Evolutionary conservation across 164 flowering plant genomes (phyloP).

Genomic region (Stephania cephalantha): DNA sequence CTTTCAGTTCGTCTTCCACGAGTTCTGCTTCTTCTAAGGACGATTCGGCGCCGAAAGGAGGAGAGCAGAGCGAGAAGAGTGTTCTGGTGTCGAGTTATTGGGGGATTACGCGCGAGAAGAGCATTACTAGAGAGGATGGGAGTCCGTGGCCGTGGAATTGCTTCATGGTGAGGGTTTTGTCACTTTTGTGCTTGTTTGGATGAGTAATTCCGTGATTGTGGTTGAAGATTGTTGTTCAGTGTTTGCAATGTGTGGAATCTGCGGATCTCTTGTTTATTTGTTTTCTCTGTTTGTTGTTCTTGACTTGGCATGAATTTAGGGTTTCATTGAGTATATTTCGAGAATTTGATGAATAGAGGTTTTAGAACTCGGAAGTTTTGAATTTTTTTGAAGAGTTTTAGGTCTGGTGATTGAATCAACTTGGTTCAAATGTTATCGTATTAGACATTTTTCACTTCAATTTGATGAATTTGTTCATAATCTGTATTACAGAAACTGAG

Average conservation of each 20-base stretch:
- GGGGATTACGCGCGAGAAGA: constrained; percentile 55
- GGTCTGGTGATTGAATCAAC: neutral
- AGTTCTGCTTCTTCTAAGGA: neutral
- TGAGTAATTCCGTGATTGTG: neutral
- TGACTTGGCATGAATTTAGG: neutral
- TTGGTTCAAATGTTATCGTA: neutral
- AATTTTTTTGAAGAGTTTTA: neutral
- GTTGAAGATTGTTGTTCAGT: neutral
- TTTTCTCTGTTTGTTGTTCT: neutral
- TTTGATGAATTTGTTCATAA: neutral
- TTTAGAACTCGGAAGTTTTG: neutral
- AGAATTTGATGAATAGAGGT: neutral
- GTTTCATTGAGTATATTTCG: neutral
- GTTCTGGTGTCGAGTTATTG: constrained; percentile 55
- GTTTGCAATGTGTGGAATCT: neutral
- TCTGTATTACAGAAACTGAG: neutral
- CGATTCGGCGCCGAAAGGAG: constrained; percentile 16
- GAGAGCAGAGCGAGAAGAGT: constrained; percentile 20
- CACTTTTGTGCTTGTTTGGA: neutral
- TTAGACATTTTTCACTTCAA: neutral
- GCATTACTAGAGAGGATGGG: constrained; percentile 67
- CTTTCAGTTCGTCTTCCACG: constrained; percentile 21
- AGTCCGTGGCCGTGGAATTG: constrained; percentile 94
- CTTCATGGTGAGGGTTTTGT: constrained; percentile 50
- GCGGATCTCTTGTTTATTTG: neutral